These are phyloP conservation scores for Neofusicoccum sp. DNA, from an alignment of 2,329 filamentous ascomycete genomes.

Conservation along the genomic window DNA sequence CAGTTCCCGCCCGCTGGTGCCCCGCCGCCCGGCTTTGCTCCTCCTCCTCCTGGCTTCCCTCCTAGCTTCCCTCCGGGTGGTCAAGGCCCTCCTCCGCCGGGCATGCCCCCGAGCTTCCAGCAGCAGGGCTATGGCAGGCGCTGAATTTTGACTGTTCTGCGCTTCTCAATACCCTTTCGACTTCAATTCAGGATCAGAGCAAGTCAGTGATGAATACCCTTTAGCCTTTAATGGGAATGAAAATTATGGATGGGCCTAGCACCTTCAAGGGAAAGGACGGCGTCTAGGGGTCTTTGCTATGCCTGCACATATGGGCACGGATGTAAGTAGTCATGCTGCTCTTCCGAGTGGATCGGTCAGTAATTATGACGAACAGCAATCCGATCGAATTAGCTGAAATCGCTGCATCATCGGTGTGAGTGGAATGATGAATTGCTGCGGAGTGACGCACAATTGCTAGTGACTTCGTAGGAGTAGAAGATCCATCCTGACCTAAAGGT, in stretches of 20 bases:
- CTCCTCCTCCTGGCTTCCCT: conserved; percentile 28
- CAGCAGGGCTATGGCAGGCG: conserved; percentile 18
- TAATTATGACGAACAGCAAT: conserved; percentile 5
- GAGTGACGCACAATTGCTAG: background rate
- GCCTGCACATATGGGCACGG: background rate
- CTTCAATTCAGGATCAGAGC: background rate
- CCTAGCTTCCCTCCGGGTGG: conserved; percentile 15
- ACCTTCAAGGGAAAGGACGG: background rate
- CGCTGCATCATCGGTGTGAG: too few species aligned
- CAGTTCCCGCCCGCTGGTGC: conserved; percentile 36
- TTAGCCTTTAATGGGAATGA: conserved; percentile 6
- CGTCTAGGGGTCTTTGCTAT: background rate
- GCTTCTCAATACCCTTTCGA: background rate
- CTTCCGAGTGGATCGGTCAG: background rate
- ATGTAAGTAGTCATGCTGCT: conserved; percentile 15
- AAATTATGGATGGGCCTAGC: conserved; percentile 3
- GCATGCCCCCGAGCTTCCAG: conserved; percentile 21
- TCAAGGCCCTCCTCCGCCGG: conserved; percentile 8
- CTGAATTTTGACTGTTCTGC: background rate
- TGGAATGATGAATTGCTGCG: background rate
- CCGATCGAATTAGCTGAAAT: background rate
- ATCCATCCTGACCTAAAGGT: background rate
- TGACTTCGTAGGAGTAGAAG: background rate
- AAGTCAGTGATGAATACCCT: conserved; percentile 6
- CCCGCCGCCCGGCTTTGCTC: conserved; percentile 48